Evolutionary conservation across 495 filamentous ascomycete genomes (phyloP).

Genomic region (Neurospora sp.): DNA sequence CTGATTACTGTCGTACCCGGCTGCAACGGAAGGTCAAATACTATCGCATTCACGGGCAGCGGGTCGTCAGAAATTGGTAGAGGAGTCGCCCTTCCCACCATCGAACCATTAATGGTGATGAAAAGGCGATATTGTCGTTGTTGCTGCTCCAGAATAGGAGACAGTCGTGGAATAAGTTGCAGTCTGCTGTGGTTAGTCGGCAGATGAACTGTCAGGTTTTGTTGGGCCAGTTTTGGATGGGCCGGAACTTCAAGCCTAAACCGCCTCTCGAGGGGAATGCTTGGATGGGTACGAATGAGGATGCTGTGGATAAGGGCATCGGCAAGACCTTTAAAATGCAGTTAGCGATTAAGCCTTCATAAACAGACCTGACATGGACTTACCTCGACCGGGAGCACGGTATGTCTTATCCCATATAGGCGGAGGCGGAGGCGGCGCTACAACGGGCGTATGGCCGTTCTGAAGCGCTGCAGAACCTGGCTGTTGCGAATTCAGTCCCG

Average conservation of each 20-base stretch:
- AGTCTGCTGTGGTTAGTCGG: conserved; percentile 52
- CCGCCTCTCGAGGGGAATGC: conserved; percentile 41
- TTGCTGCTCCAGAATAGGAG: conserved; percentile 36
- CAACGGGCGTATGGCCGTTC: conserved; percentile 12
- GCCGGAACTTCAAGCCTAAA: conserved; percentile 52
- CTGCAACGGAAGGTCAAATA: conserved; percentile 51
- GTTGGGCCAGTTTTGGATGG: conserved; percentile 49
- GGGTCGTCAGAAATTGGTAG: conserved; percentile 35
- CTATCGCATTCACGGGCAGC: conserved; percentile 31
- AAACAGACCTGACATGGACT: neutral
- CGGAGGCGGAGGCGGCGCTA: conserved; percentile 8
- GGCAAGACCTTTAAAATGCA: conserved; percentile 8
- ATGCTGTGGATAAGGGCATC: conserved; percentile 59
- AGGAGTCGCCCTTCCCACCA: conserved; percentile 44
- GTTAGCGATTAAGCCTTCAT: conserved; percentile 2
- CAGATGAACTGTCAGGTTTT: conserved; percentile 57
- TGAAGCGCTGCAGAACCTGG: conserved; percentile 16
- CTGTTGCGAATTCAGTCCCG: conserved; percentile 12
- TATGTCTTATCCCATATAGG: conserved; percentile 15
- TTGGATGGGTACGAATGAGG: conserved; percentile 54
- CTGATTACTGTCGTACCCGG: conserved; percentile 58
- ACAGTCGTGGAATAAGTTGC: conserved; percentile 53
- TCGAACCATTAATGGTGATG: conserved; percentile 38
- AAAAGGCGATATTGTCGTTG: conserved; percentile 23
- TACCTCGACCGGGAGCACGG: conserved; percentile 48